Evolutionary conservation across 1,284 basidiomycete genomes (phyloP).

Genomic region (Tylopilus sp.): DNA sequence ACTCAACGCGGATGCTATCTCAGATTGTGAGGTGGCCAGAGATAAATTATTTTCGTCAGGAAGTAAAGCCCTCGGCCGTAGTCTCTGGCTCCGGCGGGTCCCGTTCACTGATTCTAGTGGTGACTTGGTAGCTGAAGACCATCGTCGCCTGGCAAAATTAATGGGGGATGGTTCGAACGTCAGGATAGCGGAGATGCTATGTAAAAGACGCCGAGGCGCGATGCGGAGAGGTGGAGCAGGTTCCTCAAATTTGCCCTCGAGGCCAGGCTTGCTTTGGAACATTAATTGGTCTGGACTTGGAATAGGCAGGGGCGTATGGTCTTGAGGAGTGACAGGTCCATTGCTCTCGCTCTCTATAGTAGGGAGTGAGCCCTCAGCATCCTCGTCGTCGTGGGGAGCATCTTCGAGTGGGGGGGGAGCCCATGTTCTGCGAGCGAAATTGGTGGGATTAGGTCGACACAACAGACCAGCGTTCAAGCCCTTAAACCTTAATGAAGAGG

Average conservation of each 20-base stretch:
- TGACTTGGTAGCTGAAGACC: slow-evolving; percentile 39
- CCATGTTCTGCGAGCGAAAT: slow-evolving; percentile 38
- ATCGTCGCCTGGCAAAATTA: slow-evolving; percentile 50
- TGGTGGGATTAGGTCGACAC: slow-evolving; percentile 33
- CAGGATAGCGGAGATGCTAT: slow-evolving; percentile 29
- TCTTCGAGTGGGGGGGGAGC: slow-evolving; percentile 30
- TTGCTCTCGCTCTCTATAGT: slow-evolving; percentile 43
- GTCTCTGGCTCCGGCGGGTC: slow-evolving; percentile 33
- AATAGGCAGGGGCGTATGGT: slow-evolving; percentile 35
- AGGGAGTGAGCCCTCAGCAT: slow-evolving; percentile 40
- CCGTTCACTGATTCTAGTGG: slow-evolving; percentile 30
- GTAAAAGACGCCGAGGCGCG: slow-evolving; percentile 19
- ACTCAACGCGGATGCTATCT: slow-evolving; percentile 29
- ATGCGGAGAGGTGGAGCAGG: slow-evolving; percentile 19
- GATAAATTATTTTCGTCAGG: slow-evolving; percentile 35
- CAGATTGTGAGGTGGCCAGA: slow-evolving; percentile 26
- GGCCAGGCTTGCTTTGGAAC: slow-evolving; percentile 18
- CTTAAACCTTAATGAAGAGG: slow-evolving; percentile 30
- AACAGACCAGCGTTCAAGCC: slow-evolving; percentile 32
- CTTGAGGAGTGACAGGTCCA: slow-evolving; percentile 50
- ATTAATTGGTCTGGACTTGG: slow-evolving; percentile 29
- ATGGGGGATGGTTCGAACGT: slow-evolving; percentile 49
- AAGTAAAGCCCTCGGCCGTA: slow-evolving; percentile 31
- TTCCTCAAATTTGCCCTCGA: slow-evolving; percentile 25
- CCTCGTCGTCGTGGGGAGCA: slow-evolving; percentile 32